These are phyloP conservation scores for Leccinum imitatum DNA, from an alignment of 768 basidiomycete species.

Conservation along the genomic window DNA sequence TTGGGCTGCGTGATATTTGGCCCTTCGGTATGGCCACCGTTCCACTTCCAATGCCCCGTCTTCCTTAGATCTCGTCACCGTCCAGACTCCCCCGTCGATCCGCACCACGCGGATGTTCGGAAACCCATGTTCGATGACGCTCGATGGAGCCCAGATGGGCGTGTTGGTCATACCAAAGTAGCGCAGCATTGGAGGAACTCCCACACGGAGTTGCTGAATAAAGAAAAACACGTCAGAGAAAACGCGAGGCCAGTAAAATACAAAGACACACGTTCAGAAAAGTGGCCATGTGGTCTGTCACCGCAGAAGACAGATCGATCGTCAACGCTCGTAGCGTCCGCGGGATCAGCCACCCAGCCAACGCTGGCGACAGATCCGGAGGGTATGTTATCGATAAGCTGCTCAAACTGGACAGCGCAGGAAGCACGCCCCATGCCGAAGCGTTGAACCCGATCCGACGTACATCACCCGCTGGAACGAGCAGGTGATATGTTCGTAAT, in stretches of 20 bases:
- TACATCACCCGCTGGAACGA: constrained; percentile 44
- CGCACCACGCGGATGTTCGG: constrained; percentile 58
- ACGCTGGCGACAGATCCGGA: constrained; percentile 55
- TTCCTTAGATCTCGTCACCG: constrained; percentile 35
- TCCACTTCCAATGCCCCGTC: constrained; percentile 44
- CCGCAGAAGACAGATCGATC: constrained; percentile 38
- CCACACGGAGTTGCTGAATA: constrained; percentile 57
- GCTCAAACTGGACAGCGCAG: constrained; percentile 51
- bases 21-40: constrained; percentile 56
- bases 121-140: constrained; percentile 58
- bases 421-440: constrained; percentile 69
- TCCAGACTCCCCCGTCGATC: constrained; percentile 55
- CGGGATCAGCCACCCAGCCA: constrained; percentile 71
- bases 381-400: constrained; percentile 63
- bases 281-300: constrained; percentile 40
- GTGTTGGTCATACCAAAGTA: constrained; percentile 59
- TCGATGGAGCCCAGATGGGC: constrained; percentile 37
- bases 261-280: constrained; percentile 41
- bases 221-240: neutral
- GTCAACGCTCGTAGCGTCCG: constrained; percentile 47
- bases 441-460: constrained; percentile 65
- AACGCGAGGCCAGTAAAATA: neutral
- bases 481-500: constrained; percentile 53
- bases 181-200: constrained; percentile 51
- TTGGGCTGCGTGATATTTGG: constrained; percentile 51